These are phyloP conservation scores for Suhomyces coccinellae DNA, from an alignment of 1,139 yeast species.

Conservation along the genomic window DNA sequence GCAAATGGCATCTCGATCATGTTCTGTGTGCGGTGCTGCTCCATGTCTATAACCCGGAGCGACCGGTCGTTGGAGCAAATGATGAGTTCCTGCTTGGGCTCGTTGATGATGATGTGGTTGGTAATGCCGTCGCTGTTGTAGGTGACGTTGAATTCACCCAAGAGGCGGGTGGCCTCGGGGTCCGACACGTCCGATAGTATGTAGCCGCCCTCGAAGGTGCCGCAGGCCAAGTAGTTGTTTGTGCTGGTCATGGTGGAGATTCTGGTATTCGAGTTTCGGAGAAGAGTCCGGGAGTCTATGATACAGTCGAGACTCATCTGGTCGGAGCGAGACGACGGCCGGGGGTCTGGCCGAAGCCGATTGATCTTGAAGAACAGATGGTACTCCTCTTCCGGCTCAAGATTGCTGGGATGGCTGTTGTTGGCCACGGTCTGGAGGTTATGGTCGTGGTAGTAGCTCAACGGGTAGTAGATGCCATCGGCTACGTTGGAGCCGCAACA, in stretches of 20 bases:
- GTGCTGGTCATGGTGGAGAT: constrained; percentile 52
- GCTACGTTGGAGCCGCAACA: constrained; percentile 40
- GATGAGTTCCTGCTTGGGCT: constrained; percentile 25
- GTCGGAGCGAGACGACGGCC: constrained; percentile 22
- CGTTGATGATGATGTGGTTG: constrained; percentile 48
- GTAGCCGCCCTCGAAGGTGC: constrained; percentile 58
- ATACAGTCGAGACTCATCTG: constrained; percentile 36
- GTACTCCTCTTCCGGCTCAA: constrained; percentile 22
- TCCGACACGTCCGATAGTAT: constrained; percentile 36
- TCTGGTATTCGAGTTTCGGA: constrained; percentile 36
- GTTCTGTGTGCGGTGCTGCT: constrained; percentile 4
- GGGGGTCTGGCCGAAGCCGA: constrained; percentile 31
- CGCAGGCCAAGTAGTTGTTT: constrained; percentile 46
- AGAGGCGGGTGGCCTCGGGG: constrained; percentile 23
- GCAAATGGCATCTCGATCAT: constrained; percentile 42
- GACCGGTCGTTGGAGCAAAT: constrained; percentile 53
- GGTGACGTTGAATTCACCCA: constrained; percentile 45
- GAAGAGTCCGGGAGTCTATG: constrained; percentile 39
- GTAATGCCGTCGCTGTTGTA: constrained; percentile 52
- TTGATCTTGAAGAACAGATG: constrained; percentile 41
- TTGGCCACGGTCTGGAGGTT: constrained; percentile 24
- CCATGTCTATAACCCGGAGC: constrained; percentile 43
- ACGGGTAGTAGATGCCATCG: constrained; percentile 44
- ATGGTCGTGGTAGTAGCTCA: constrained; percentile 38
- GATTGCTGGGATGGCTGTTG: constrained; percentile 4